Conservation (phyloP, 768 basidiomycete genomes). For the Termitomyces sp. region DNA sequence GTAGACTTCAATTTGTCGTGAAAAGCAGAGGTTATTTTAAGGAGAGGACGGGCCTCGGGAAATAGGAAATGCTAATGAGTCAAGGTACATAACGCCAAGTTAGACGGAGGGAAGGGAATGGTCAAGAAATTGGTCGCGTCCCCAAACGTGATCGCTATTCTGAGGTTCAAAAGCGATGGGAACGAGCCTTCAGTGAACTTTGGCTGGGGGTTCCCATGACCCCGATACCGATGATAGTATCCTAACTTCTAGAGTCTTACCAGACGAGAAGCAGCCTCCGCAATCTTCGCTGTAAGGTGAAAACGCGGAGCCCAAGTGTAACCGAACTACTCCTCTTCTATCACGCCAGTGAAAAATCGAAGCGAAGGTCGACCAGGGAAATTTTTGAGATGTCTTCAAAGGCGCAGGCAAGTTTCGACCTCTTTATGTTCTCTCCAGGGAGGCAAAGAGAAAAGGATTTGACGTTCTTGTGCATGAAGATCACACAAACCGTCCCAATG, state of each 20-base stretch:
- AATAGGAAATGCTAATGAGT: slow-evolving; percentile 38
- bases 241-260: slow-evolving; percentile 40
- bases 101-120: slow-evolving; percentile 37
- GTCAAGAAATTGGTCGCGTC: slow-evolving; percentile 42
- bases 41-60: slow-evolving; percentile 41
- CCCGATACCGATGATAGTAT: slow-evolving; percentile 43
- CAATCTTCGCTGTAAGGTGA: slow-evolving; percentile 37
- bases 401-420: slow-evolving; percentile 14
- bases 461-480: slow-evolving; percentile 56
- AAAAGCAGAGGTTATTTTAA: slow-evolving; percentile 34
- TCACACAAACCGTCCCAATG: slow-evolving; percentile 39
- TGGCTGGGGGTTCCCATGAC: slow-evolving; percentile 38
- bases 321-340: slow-evolving; percentile 23
- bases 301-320: slow-evolving; percentile 34
- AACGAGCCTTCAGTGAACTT: slow-evolving; percentile 42
- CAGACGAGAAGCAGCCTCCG: slow-evolving; percentile 41
- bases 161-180: slow-evolving; percentile 47
- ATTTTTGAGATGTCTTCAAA: slow-evolving; percentile 42
- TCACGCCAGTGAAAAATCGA: slow-evolving; percentile 32
- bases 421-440: slow-evolving; percentile 1
- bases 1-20: slow-evolving; percentile 7
- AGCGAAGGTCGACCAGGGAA: slow-evolving; percentile 39
- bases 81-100: slow-evolving; percentile 47
- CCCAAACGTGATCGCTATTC: slow-evolving; percentile 35
- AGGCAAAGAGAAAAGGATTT: slow-evolving; percentile 28